phyloP scores from a whole-genome alignment of 73 alveolate genomes.

The Tetrahymena borealis region DNA sequence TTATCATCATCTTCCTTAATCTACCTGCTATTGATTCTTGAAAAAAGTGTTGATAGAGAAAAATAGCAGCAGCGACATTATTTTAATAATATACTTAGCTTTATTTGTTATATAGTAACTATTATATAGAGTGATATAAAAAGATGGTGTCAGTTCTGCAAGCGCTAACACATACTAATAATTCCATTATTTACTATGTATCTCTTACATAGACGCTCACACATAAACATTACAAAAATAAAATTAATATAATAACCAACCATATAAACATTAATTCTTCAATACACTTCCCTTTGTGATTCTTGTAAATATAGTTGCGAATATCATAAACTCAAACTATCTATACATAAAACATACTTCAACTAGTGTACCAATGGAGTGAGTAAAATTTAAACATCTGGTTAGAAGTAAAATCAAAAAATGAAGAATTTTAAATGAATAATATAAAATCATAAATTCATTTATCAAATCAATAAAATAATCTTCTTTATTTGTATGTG shows the following conservation, averaged over 20 bases:
- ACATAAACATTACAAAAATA: neutral
- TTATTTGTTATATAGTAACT: neutral
- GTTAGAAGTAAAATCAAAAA: neutral
- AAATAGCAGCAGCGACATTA: slow-evolving; percentile 2
- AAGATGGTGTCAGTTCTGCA: neutral
- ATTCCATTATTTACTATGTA: too few relatives aligned
- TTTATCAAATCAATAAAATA: neutral
- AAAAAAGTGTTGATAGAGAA: neutral
- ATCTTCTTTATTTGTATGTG: neutral
- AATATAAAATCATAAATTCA: neutral
- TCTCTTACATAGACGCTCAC: neutral
- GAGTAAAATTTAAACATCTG: too few relatives aligned
- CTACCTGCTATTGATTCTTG: neutral
- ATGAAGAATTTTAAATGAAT: neutral
- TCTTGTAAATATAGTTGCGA: neutral
- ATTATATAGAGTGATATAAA: neutral
- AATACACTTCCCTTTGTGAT: neutral
- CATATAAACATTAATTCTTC: neutral
- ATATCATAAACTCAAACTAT: too few relatives aligned
- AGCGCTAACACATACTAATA: neutral
- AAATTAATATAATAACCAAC: neutral
- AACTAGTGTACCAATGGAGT: too few relatives aligned
- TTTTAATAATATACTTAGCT: neutral
- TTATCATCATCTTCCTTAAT: neutral
- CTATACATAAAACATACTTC: too few relatives aligned